phyloP scores from a whole-genome alignment of 805 yeast genomes.

The Huiozyma sinensis region DNA sequence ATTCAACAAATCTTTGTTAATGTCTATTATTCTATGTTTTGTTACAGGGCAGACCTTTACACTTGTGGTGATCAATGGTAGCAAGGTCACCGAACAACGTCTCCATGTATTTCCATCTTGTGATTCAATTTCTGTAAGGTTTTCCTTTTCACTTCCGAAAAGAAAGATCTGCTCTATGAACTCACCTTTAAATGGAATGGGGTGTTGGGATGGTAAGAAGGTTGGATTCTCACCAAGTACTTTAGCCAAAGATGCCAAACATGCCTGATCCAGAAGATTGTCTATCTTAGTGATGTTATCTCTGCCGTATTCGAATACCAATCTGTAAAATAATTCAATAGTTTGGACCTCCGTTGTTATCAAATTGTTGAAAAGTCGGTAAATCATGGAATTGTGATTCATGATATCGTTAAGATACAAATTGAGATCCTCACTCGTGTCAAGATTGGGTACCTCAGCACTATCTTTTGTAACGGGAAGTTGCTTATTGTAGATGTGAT shows the following conservation, averaged over 20 bases:
- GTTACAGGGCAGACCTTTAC: constrained; percentile 30
- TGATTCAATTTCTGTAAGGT: constrained; percentile 13
- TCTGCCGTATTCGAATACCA: constrained; percentile 20
- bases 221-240: constrained; percentile 7
- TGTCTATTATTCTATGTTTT: constrained; percentile 22
- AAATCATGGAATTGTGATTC: constrained; percentile 11
- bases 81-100: constrained; percentile 29
- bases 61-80: constrained; percentile 29
- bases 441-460: constrained; percentile 1
- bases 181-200: constrained; percentile 15
- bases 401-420: constrained; percentile 13
- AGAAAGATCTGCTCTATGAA: constrained; percentile 22
- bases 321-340: constrained; percentile 13
- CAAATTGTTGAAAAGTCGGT: constrained; percentile 16
- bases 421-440: constrained; percentile 11
- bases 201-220: constrained; percentile 1
- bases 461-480: constrained; percentile 8
- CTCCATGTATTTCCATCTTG: constrained; percentile 27
- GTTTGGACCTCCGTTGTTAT: constrained; percentile 8
- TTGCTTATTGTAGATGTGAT: constrained; percentile 17
- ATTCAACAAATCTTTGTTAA: constrained; percentile 16
- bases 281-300: constrained; percentile 9
- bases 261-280: constrained; percentile 21
- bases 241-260: constrained; percentile 14
- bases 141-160: constrained; percentile 2